Base-by-base conservation (phyloP, 768 basidiomycete genomes). In the Suillus bovinus region DNA sequence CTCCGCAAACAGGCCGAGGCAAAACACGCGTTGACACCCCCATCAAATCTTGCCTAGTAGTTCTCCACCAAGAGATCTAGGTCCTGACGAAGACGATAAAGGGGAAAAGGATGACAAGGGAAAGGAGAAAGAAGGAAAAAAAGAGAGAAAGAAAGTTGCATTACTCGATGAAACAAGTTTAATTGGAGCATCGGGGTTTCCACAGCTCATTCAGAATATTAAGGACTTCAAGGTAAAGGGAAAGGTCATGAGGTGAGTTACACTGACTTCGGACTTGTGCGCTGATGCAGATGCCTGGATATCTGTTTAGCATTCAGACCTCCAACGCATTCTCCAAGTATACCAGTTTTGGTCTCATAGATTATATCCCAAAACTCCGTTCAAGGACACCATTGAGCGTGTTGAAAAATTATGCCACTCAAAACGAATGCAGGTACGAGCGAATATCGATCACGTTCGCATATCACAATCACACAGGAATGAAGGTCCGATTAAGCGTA, bases 301-400 rank as follows among this genome's bases (percentile, higher is more conserved):
- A 1, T 60, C 49, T 5, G 13, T 27, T 27, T 58, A 98, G 96
- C 81, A 80, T n/a, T 74, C 84, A 57, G 96, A 99, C 74, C 82
- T 99, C 42, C 86, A 85, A 65, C 81, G 90, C 42, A 77, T 98
- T 16, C 79, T 99, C 60, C 86, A 88, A 64, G 78, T 91, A 39
- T 99, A 99, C 72, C 94, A 95, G 70, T 91, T 94, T 68, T 99
- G 97, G 97, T 84, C 94, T 4, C 97, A 99, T 77, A 85, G 83
- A 68, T 81, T 99, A 81, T 96, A 90, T 71, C 97, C 97, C 5
- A 93, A 90, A 69, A 88, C 85, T 5, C 87, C 89, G 44, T 97
- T 99, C 73, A 81, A 81, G 50, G 95, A 97, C 70, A 96, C 94
- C 0, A 86, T 96, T 6, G 78, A 85, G 36, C 83, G 90, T 11